Conservation (phyloP, 352 stramenopile genomes). For the Phytophthora pistaciae region DNA sequence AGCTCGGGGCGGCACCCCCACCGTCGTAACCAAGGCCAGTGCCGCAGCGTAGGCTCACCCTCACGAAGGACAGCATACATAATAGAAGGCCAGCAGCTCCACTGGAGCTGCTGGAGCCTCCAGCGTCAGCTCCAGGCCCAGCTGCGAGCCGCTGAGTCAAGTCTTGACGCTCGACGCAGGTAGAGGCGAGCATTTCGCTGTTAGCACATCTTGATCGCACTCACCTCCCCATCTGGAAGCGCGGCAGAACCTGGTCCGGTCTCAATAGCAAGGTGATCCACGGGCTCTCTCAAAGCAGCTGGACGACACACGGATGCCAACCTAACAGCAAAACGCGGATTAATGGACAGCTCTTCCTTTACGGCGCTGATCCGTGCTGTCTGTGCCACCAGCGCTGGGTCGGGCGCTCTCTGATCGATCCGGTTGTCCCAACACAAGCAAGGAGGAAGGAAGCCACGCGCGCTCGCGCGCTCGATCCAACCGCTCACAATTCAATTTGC, state of each 20-base stretch:
- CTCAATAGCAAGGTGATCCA: constrained; percentile 18
- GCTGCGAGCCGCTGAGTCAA: too few relatives aligned
- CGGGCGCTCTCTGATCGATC: constrained; percentile 23
- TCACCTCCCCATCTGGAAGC: constrained; percentile 20
- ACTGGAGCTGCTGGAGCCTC: too few relatives aligned
- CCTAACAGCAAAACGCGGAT: constrained; percentile 30
- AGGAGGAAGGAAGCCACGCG: constrained; percentile 6
- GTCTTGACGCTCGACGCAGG: not conserved
- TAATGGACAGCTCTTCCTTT: constrained; percentile 24
- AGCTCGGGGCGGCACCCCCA: too few relatives aligned
- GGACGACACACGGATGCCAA: constrained; percentile 1
- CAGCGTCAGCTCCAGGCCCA: too few relatives aligned
- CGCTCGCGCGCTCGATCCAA: not conserved
- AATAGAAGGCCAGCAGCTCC: too few relatives aligned
- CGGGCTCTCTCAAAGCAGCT: constrained; percentile 27
- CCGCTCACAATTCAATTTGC: constrained; percentile 38
- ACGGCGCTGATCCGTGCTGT: constrained; percentile 29
- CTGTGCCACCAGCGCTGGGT: constrained; percentile 20
- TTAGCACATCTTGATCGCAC: constrained; percentile 29
- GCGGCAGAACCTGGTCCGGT: constrained; percentile 22
- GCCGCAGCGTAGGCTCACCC: too few relatives aligned
- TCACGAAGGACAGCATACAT: too few relatives aligned
- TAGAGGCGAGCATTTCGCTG: constrained; percentile 29
- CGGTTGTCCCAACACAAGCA: constrained; percentile 15
- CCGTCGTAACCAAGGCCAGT: too few relatives aligned